Evolutionary conservation across 306 rosid genomes (phyloP).

Genomic region (Citrullus colocynthis): DNA sequence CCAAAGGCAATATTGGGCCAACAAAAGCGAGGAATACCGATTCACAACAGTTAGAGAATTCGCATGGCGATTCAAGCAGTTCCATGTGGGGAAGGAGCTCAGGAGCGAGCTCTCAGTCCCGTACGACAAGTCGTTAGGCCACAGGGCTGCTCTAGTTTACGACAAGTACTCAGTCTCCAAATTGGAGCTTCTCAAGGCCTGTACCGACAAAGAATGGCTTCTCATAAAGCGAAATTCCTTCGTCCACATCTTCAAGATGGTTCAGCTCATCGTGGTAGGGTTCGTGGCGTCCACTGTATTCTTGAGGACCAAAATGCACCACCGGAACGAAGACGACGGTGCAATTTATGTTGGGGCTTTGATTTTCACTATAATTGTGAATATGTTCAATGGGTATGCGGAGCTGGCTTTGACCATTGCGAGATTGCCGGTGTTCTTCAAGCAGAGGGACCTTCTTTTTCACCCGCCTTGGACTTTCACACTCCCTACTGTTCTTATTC

Average conservation of each 20-base stretch:
- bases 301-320: constrained; percentile 44
- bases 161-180: constrained; percentile 24
- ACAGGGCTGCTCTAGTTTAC: constrained; percentile 65
- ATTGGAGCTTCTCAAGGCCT: constrained; percentile 12
- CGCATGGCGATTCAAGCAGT: constrained; percentile 38
- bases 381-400: constrained; percentile 69
- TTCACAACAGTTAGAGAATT: constrained; percentile 46
- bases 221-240: constrained; percentile 62
- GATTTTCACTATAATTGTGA: constrained; percentile 33
- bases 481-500: constrained; percentile 44
- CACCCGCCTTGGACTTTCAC: constrained; percentile 89
- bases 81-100: constrained; percentile 41
- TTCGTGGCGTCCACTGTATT: constrained; percentile 48
- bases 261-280: constrained; percentile 27
- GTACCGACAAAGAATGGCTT: constrained; percentile 65
- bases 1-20: constrained; percentile 84
- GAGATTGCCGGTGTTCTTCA: constrained; percentile 76
- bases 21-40: constrained; percentile 31
- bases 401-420: constrained; percentile 50
- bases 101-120: constrained; percentile 34
- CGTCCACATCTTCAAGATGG: constrained; percentile 48
- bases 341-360: constrained; percentile 49
- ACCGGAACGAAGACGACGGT: constrained; percentile 32
- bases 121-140: constrained; percentile 41
- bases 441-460: constrained; percentile 77